Conservation (phyloP, 805 yeast species). For the Candida tammaniensis region DNA sequence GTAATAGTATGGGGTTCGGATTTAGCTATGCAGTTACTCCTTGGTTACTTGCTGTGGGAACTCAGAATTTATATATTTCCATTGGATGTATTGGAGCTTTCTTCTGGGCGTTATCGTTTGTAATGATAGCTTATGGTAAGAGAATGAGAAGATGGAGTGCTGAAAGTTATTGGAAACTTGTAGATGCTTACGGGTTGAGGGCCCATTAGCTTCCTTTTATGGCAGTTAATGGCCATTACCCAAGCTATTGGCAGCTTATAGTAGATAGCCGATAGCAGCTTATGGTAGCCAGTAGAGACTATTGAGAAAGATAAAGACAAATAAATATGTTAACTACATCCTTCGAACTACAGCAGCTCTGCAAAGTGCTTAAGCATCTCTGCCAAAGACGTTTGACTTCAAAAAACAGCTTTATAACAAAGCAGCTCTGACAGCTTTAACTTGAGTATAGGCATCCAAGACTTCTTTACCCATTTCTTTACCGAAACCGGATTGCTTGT, state of each 20-base stretch:
- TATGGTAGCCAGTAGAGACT: too few species aligned
- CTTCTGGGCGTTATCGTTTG: constrained; percentile 20
- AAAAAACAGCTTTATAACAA: too few species aligned
- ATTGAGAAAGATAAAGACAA: too few species aligned
- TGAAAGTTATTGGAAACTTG: constrained; percentile 17
- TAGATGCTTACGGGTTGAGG: constrained; percentile 15
- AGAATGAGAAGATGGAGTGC: constrained; percentile 14
- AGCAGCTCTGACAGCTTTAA: constrained; percentile 84
- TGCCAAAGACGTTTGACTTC: too few species aligned
- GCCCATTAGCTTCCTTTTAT: too few species aligned
- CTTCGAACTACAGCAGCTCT: too few species aligned
- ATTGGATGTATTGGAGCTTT: constrained; percentile 15
- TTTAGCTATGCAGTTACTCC: constrained; percentile 17
- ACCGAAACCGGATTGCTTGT: constrained; percentile 88
- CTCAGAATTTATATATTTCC: constrained; percentile 15
- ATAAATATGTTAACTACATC: not conserved
- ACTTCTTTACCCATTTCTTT: constrained; percentile 92
- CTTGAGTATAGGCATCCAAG: constrained; percentile 78
- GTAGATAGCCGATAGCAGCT: too few species aligned
- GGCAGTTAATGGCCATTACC: too few species aligned
- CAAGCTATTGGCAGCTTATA: too few species aligned
- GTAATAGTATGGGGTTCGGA: constrained; percentile 16
- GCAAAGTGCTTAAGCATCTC: too few species aligned
- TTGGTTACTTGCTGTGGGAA: constrained; percentile 14
- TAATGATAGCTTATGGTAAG: constrained; percentile 18